Percentiles rank a stretch among this genome's conserved stretches.
These are phyloP conservation scores for Coemansia sp. DNA, from an alignment of 192 early-diverging fungal genomes.

Conservation along the genomic window DNA sequence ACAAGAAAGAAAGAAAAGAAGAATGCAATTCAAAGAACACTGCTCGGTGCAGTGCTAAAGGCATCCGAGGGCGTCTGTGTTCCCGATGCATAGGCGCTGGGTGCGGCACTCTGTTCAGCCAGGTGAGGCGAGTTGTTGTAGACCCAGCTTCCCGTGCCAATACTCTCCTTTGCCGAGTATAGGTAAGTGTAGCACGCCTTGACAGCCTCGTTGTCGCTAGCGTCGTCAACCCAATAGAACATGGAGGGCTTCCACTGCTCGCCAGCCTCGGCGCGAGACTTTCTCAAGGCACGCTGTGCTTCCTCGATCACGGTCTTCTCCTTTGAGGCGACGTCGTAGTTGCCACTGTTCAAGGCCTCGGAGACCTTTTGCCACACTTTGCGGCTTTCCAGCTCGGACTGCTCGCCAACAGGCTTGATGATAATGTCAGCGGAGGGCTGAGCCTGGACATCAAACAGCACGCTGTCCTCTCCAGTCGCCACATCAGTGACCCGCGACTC, in stretches of 20 bases:
- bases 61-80: constrained; percentile 55
- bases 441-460: constrained; percentile 66
- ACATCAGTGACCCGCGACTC: constrained; percentile 63
- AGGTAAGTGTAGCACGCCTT: constrained; percentile 44
- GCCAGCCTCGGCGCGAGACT: constrained; percentile 62
- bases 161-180: constrained; percentile 49
- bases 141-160: constrained; percentile 54
- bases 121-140: constrained; percentile 38
- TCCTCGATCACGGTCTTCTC: constrained; percentile 77
- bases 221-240: constrained; percentile 57
- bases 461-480: constrained; percentile 53
- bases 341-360: constrained; percentile 66
- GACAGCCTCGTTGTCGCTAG: constrained; percentile 39
- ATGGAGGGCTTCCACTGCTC: constrained; percentile 60
- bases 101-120: constrained; percentile 9
- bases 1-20: background rate
- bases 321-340: constrained; percentile 69
- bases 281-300: constrained; percentile 65
- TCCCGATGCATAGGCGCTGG: constrained; percentile 27
- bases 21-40: constrained; percentile 24
- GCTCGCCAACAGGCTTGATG: constrained; percentile 63
- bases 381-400: constrained; percentile 69
- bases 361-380: constrained; percentile 73
- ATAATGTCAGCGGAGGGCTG: constrained; percentile 60
- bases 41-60: constrained; percentile 51